Percentiles rank a stretch among this genome's conserved stretches.
These are phyloP conservation scores for Paraleonurus japonicus DNA, from an alignment of 257 asterid species.

Conservation along the genomic window DNA sequence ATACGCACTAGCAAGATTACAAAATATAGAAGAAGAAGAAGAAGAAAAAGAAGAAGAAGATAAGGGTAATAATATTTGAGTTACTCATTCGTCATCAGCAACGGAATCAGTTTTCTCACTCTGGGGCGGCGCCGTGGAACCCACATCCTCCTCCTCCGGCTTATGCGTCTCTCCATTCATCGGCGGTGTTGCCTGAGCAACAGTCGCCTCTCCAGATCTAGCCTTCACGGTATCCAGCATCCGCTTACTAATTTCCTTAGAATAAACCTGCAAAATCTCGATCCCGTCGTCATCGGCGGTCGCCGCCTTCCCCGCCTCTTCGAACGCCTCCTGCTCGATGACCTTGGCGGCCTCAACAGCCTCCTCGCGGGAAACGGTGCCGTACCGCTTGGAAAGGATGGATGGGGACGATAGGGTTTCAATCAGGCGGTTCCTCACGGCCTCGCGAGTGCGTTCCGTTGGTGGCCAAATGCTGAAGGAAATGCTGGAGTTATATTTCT, in stretches of 20 bases:
- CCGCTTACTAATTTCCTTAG: slow-evolving; percentile 82
- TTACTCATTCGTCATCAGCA: slow-evolving; percentile 41
- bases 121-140: slow-evolving; percentile 50
- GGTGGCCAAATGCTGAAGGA: slow-evolving; percentile 96
- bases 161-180: slow-evolving; percentile 28
- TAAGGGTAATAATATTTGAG: slow-evolving; percentile 3
- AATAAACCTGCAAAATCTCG: slow-evolving; percentile 75
- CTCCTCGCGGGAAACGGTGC: slow-evolving; percentile 65
- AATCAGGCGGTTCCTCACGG: slow-evolving; percentile 67
- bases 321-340: slow-evolving; percentile 77
- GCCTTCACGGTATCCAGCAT: slow-evolving; percentile 80
- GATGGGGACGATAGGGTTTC: slow-evolving; percentile 79
- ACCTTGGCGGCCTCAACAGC: slow-evolving; percentile 58
- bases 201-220: slow-evolving; percentile 56
- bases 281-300: slow-evolving; percentile 62
- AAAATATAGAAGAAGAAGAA: slow-evolving; percentile 7
- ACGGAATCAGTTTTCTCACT: slow-evolving; percentile 50
- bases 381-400: slow-evolving; percentile 79
- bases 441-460: slow-evolving; percentile 80
- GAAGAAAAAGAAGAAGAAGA: too few species aligned
- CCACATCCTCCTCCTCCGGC: slow-evolving; percentile 49
- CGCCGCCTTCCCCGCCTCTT: slow-evolving; percentile 43
- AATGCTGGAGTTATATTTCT: slow-evolving; percentile 23
- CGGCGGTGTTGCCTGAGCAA: slow-evolving; percentile 27
- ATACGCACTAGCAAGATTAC: slow-evolving; percentile 21